Conservation (phyloP, 805 yeast species). For the Saturnispora gosingensis region DNA sequence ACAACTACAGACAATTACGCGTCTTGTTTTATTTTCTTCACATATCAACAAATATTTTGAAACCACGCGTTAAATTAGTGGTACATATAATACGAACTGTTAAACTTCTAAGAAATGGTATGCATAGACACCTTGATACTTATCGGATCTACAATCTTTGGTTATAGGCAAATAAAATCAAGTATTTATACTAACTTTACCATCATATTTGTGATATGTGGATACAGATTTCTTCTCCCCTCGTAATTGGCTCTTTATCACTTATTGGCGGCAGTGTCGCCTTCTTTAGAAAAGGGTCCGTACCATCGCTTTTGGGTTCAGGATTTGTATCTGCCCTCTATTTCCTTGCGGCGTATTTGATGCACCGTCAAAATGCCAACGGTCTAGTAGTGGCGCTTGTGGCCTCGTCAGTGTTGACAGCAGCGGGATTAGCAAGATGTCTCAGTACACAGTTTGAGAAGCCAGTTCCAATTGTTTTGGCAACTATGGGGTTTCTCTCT, state of each 20-base stretch:
- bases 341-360: constrained; percentile 67
- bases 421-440: constrained; percentile 62
- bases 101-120: background rate
- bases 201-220: background rate
- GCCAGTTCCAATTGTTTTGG: constrained; percentile 65
- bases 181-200: background rate
- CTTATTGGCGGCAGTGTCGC: constrained; percentile 28
- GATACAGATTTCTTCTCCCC: constrained; percentile 5
- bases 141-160: background rate
- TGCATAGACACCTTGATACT: background rate
- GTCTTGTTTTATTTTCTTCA: background rate
- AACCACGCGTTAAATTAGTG: background rate
- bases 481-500: constrained; percentile 54
- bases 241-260: constrained; percentile 16
- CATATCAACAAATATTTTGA: background rate
- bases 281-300: constrained; percentile 49
- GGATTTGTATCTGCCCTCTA: constrained; percentile 46
- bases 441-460: constrained; percentile 46
- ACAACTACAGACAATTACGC: background rate
- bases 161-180: no score
- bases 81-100: no score
- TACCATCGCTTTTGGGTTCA: constrained; percentile 80
- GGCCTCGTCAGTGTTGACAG: constrained; percentile 54
- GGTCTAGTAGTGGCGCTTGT: constrained; percentile 78
- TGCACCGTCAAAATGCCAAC: constrained; percentile 61